Evolutionary conservation across 148 eudicot genomes (phyloP).

Genomic region (Polygonum maritimum): DNA sequence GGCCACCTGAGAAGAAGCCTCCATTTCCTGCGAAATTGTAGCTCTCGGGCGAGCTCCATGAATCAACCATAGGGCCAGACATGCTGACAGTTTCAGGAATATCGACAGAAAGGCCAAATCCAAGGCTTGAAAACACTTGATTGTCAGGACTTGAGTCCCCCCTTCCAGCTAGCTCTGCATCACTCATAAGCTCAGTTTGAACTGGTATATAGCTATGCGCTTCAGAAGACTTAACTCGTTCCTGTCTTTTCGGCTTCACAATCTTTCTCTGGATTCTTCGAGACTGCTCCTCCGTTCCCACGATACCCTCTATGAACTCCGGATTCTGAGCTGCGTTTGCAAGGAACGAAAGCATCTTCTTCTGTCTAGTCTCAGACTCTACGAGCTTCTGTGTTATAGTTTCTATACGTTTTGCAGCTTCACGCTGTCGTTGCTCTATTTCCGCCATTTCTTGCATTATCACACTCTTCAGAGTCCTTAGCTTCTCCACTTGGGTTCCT

Average conservation of each 20-base stretch:
- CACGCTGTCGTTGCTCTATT: slow-evolving; percentile 61
- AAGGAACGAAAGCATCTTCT: slow-evolving; percentile 70
- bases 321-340: slow-evolving; percentile 61
- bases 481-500: slow-evolving; percentile 43
- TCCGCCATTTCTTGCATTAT: slow-evolving; percentile 50
- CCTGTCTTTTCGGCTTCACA: slow-evolving; percentile 38
- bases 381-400: slow-evolving; percentile 50
- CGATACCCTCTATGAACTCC: slow-evolving; percentile 41
- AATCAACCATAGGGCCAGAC: too few species aligned
- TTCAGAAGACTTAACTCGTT: slow-evolving; percentile 14
- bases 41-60: too few species aligned
- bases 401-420: slow-evolving; percentile 41
- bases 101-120: slow-evolving; percentile 12
- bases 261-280: slow-evolving; percentile 41
- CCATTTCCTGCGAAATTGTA: too few species aligned
- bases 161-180: too few species aligned
- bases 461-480: slow-evolving; percentile 42
- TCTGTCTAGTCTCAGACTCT: slow-evolving; percentile 63
- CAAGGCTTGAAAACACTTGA: slow-evolving; percentile 14
- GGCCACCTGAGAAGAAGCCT: too few species aligned
- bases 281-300: slow-evolving; percentile 34
- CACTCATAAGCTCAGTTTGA: slow-evolving; percentile 13
- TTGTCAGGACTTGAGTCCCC: slow-evolving; percentile 9
- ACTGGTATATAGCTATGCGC: slow-evolving; percentile 12
- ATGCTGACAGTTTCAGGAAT: slow-evolving; percentile 10